Evolutionary conservation across 805 yeast genomes (phyloP), one percentile per base, ranked within the genome.

Genomic region (Suhomyces canberraensis): DNA sequence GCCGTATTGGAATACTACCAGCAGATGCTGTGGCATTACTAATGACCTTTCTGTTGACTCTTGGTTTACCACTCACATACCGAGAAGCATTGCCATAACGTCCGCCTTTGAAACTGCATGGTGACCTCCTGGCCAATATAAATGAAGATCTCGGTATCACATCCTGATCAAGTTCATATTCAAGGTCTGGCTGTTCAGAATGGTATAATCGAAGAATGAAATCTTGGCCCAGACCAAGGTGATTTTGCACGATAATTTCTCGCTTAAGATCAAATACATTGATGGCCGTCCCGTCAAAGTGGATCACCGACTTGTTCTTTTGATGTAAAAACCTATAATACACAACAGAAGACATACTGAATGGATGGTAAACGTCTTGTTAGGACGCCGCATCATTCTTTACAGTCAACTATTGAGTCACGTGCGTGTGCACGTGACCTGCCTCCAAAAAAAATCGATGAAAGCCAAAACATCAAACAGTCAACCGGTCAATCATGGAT

Each of bases 241-340:
- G 84, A 60, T 90, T 91, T 26, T 80, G 86, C 14, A 73, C 60
- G 29, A 93, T 84, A 35, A 93, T 88, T 49, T 93, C 98, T 43
- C 91, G 80, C 61, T 93, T 93, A 42, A 93, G 66, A 54, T 93
- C 99, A 63, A 91, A 93, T 1, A 90, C 95, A 2, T 95, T 87
- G 28, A 93, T 79, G 19, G 98, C 97, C 0, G 98, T 91, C 15
- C 98, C 99, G 58, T 93, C 98, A 55, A 93, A 93, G 31, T 81
- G 74, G 18, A 93, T 78, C 29, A 95, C 75, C 1, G 85, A 79
- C 19, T 85, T 81, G 28, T 76, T 80, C 52, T 80, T 82, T 58
- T 90, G 96, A 11, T 95, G 91, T 42, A 79, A 66, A 61, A 93
- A 91, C 55, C 79, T 74, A 57, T 91, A 91, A 58, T 88, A 93